A percentile compares a stretch with the other conserved stretches of the same genome.
phyloP scores from a whole-genome alignment of 768 basidiomycete genomes.

The Leccinum rimulosum region DNA sequence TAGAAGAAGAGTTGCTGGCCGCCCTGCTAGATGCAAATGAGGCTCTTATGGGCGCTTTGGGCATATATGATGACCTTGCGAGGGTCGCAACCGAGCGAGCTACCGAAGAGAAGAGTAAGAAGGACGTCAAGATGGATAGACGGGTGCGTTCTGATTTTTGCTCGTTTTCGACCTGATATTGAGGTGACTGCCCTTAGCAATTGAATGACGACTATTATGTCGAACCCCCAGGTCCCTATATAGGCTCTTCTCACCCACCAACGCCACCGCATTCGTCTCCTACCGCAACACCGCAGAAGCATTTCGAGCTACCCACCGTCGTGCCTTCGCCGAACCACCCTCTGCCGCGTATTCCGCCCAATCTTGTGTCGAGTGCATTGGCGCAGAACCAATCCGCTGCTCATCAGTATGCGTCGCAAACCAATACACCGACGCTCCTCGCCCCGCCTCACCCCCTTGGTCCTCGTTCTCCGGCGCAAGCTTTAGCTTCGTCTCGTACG shows the following conservation, averaged over 20 bases:
- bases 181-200: conserved; percentile 14
- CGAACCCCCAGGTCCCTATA: conserved; percentile 20
- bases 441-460: conserved; percentile 74
- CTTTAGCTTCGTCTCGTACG: conserved; percentile 52
- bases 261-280: conserved; percentile 28
- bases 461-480: conserved; percentile 59
- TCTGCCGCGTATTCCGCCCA: conserved; percentile 38
- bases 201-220: conserved; percentile 20
- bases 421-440: conserved; percentile 37
- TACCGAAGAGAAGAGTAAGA: conserved; percentile 67
- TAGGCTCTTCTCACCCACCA: conserved; percentile 31
- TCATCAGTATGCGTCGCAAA: conserved; percentile 26
- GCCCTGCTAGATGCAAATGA: conserved; percentile 73
- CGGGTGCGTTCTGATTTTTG: conserved; percentile 45
- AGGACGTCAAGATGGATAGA: conserved; percentile 63
- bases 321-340: conserved; percentile 34
- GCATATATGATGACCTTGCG: conserved; percentile 76
- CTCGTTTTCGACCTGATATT: conserved; percentile 19
- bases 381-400: conserved; percentile 13
- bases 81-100: conserved; percentile 54
- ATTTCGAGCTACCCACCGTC: conserved; percentile 30
- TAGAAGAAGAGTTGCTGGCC: conserved; percentile 73
- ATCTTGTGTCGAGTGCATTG: conserved; percentile 17
- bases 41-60: conserved; percentile 63
- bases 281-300: conserved; percentile 31